These are phyloP conservation scores for Cydonia oblonga DNA, from an alignment of 331 rosid genomes.

Conservation along the genomic window DNA sequence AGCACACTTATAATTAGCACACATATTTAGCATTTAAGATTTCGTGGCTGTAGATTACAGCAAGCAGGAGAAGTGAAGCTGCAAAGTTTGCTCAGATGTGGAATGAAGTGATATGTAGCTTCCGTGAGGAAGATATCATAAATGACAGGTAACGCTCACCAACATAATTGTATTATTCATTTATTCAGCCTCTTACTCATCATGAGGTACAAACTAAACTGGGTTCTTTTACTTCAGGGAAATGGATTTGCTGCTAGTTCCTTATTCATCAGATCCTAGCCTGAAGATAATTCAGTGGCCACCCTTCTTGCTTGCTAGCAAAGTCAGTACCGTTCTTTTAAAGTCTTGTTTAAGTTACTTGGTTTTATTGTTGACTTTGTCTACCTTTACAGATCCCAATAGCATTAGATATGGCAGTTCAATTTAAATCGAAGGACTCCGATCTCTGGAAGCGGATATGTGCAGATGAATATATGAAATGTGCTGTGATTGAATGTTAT, in stretches of 20 bases:
- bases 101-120: slow-evolving; percentile 96
- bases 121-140: slow-evolving; percentile 95
- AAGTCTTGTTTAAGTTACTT: slow-evolving; percentile 4
- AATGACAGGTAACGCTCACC: slow-evolving; percentile 62
- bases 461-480: slow-evolving; percentile 90
- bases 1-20: not conserved
- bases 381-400: slow-evolving; percentile 66
- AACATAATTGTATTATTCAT: slow-evolving; percentile 1
- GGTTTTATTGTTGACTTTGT: slow-evolving; percentile 19
- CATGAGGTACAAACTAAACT: slow-evolving; percentile 14
- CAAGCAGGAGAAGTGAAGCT: slow-evolving; percentile 89
- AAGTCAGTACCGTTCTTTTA: slow-evolving; percentile 40
- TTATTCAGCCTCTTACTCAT: slow-evolving; percentile 8
- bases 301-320: slow-evolving; percentile 95
- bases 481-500: slow-evolving; percentile 94
- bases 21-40: not conserved
- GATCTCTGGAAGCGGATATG: slow-evolving; percentile 97
- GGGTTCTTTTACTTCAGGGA: slow-evolving; percentile 58
- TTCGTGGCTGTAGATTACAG: slow-evolving; percentile 42
- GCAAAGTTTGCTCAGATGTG: slow-evolving; percentile 94
- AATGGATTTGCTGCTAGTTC: slow-evolving; percentile 88
- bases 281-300: slow-evolving; percentile 95
- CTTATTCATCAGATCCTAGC: slow-evolving; percentile 87
- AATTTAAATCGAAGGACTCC: slow-evolving; percentile 66
- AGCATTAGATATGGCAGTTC: slow-evolving; percentile 95